Conservation (phyloP, 352 stramenopile species). For the Peronospora belbahrii region DNA sequence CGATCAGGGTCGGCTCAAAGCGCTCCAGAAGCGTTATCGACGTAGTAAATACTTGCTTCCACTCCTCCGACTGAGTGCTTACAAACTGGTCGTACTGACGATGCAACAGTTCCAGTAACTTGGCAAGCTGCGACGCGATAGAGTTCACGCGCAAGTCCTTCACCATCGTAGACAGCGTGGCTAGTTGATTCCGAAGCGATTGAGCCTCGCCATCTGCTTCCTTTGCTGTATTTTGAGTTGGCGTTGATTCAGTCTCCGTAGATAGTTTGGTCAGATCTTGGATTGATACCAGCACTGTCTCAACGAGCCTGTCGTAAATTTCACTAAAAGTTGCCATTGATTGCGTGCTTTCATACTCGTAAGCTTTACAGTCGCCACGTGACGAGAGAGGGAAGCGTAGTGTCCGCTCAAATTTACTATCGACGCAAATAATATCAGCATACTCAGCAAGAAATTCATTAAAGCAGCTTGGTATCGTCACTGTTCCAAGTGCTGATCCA, state of each 20-base stretch:
- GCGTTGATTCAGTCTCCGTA: constrained; percentile 13
- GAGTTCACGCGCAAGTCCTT: constrained; percentile 70
- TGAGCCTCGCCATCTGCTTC: constrained; percentile 20
- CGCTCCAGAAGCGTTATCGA: constrained; percentile 50
- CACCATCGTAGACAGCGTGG: constrained; percentile 36
- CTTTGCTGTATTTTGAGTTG: background rate
- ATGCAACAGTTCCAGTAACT: constrained; percentile 39
- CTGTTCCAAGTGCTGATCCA: constrained; percentile 20
- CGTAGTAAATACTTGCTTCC: constrained; percentile 27
- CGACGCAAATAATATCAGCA: constrained; percentile 15
- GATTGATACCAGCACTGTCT: constrained; percentile 71
- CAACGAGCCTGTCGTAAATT: constrained; percentile 62
- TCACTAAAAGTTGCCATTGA: constrained; percentile 37
- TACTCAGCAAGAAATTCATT: constrained; percentile 27
- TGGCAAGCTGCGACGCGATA: constrained; percentile 49
- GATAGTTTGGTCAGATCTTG: constrained; percentile 66
- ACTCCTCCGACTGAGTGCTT: constrained; percentile 17
- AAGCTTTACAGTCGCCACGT: background rate
- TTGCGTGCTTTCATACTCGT: constrained; percentile 17
- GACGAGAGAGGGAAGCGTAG: constrained; percentile 5
- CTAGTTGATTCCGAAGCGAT: constrained; percentile 45
- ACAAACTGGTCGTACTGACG: constrained; percentile 40
- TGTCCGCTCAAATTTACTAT: constrained; percentile 35
- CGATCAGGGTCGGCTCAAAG: constrained; percentile 51
- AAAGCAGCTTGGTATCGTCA: constrained; percentile 30